Base-by-base conservation (phyloP, 164 flowering plant species). In the Platanus orientalis region DNA sequence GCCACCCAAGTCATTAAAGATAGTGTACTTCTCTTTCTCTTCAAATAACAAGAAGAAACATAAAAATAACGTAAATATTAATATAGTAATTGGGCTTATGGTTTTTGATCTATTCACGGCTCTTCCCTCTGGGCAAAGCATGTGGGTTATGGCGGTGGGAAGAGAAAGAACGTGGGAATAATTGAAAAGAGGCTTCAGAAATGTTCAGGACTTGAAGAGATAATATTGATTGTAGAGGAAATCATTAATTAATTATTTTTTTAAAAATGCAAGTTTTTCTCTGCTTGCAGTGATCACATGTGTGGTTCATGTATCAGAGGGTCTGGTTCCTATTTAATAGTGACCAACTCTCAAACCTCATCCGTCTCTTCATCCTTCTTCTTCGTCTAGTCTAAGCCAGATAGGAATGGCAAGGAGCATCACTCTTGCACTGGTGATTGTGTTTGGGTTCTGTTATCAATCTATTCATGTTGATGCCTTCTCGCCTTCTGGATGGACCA, bases 131-230 rank as follows among this genome's bases (percentile, higher is more conserved):
- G 69, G 71, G 58, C 26, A 60, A 30, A 13, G 71, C 86, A 83
- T 79, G 85, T 81, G 87, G 69, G 66, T 36, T n/a, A n/a, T n/a
- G n/a, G 47, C 63, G 58, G 16, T 47, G 48, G 30, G 39, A 51
- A 11, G 44, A 29, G 63, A 47, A 62, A 83, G 82, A 83, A 88
- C 88, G 79, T 86, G 96, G 82, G 78, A 80, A 86, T 86, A 75
- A 84, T 84, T 84, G 84, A 76, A 75, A 72, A 61, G 68, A 71
- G 59, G 68, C 23, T 48, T 66, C 75, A 78, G 73, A 72, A 64
- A 16, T 71, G 54, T 57, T 54, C n/a, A 78, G 79, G 72, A 72
- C 47, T 56, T 67, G 67, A 69, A 65, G 64, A 62, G 57, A 72
- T 34, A 34, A 34, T 34, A 34, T 34, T 5, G 2, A 45, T 45